Conservation (phyloP, 371 early-diverging fungal genomes). For the Dipsacomyces acuminosporus region DNA sequence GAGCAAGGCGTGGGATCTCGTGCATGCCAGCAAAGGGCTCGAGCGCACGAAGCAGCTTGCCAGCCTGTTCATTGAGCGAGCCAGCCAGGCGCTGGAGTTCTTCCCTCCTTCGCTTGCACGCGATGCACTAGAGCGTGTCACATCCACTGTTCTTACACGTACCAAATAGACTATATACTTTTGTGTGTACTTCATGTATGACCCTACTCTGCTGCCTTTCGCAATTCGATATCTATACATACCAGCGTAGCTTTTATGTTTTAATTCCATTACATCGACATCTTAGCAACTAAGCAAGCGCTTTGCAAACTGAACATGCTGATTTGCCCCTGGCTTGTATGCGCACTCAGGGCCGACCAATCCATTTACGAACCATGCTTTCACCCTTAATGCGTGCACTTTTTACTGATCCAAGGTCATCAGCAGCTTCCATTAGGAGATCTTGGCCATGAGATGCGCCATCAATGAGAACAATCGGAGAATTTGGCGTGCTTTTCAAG, state of each 20-base stretch:
- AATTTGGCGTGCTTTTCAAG: neutral
- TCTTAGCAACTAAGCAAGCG: too few relatives aligned
- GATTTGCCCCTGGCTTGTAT: too few relatives aligned
- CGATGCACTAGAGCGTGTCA: slow-evolving; percentile 51
- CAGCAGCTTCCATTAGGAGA: neutral
- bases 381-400: neutral
- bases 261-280: too few relatives aligned
- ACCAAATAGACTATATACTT: slow-evolving; percentile 39
- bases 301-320: too few relatives aligned
- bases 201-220: too few relatives aligned
- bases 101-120: slow-evolving; percentile 66
- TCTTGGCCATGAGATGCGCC: slow-evolving; percentile 19
- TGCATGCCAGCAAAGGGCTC: slow-evolving; percentile 65
- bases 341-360: too few relatives aligned
- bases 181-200: too few relatives aligned
- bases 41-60: slow-evolving; percentile 53
- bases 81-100: slow-evolving; percentile 54
- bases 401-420: neutral
- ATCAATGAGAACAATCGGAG: slow-evolving; percentile 4
- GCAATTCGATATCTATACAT: too few relatives aligned
- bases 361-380: too few relatives aligned
- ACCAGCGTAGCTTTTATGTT: too few relatives aligned
- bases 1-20: slow-evolving; percentile 60
- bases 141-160: slow-evolving; percentile 34
- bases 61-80: slow-evolving; percentile 45